A percentile compares a stretch with the other conserved stretches of the same genome.
Conservation (phyloP, 192 early-diverging fungal species). For the Coemansia sp. region DNA sequence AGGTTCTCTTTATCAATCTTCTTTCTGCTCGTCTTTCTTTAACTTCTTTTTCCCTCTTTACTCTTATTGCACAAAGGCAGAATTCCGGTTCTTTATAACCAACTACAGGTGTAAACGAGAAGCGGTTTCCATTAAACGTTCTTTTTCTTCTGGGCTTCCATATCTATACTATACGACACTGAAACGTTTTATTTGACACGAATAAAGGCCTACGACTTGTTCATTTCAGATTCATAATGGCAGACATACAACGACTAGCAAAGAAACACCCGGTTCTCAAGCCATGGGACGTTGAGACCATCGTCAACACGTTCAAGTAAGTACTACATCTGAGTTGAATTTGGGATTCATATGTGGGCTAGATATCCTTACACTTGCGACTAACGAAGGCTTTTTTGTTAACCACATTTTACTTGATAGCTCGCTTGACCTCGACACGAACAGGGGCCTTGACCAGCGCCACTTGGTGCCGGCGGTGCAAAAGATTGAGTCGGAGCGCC, state of each 20-base stretch:
- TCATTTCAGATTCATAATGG: background rate
- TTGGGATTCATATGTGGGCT: background rate
- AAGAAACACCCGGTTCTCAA: constrained; percentile 54
- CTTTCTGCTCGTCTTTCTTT: background rate
- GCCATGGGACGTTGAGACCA: constrained; percentile 56
- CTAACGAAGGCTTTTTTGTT: background rate
- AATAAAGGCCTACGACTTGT: background rate
- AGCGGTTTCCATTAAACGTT: no score
- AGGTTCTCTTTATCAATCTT: background rate
- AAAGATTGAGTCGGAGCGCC: constrained; percentile 61
- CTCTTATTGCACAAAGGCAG: constrained; percentile 3
- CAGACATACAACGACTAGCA: constrained; percentile 38
- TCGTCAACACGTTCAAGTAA: constrained; percentile 50
- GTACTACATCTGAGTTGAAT: constrained; percentile 4
- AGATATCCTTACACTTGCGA: no score
- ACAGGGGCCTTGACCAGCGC: constrained; percentile 68
- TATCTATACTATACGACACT: background rate
- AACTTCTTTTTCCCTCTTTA: constrained; percentile 5
- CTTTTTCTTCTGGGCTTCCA: background rate
- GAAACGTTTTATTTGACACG: background rate
- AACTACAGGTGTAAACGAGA: no score
- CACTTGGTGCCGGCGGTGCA: constrained; percentile 65
- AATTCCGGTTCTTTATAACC: background rate
- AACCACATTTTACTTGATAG: constrained; percentile 23
- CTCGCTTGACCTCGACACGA: constrained; percentile 64